Evolutionary conservation across 2,329 filamentous ascomycete genomes (phyloP), one percentile per base, ranked within the genome.

Genomic region (Trichoderma arundinaceum): DNA sequence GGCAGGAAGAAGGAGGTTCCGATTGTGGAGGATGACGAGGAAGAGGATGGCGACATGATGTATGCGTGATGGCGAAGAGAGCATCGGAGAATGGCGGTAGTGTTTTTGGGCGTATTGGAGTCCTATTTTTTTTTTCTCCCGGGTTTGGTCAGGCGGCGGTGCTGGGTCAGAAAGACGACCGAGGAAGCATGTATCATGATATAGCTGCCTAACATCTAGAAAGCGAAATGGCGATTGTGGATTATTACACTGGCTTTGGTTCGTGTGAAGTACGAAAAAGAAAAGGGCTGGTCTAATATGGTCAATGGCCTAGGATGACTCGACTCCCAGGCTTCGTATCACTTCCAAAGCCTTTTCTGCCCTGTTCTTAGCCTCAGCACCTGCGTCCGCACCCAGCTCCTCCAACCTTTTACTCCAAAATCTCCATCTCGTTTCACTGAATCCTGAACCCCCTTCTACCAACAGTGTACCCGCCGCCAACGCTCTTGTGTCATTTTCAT

Each of bases 1-100:
- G 82, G 79, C 38, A 82, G 84, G 79, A 86, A 85, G 80, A 79
- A 80, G 73, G 78, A 80, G 66, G 73, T 76, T n/a, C 77, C 78
- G 17, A 74, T 78, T 12, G 77, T 78, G 15, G 82, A 84, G 1
- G 79, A 79, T 0, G 83, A 85, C 17, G 83, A 86, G 22, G 82
- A 85, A 46, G 59, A 63, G 39, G 77, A 81, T 49, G 82, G 84
- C 38, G 85, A 87, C 44, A 79, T 78, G 77, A 78, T 79, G 74
- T 79, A 79, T 65, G 77, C 76, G 38, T 79, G 66, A 72, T 53
- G 48, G 3, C 2, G 44, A 33, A 13, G 9, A 15, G 38, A 15
- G 15, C 12, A 19, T 9, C 7, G 17, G 35, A 9, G 19, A 17
- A n/a, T 8, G 12, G 6, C 3, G 13, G 28, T 35, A 28, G 15